These are phyloP conservation scores for Stephania japonica DNA, from an alignment of 164 flowering plant species.

Conservation along the genomic window DNA sequence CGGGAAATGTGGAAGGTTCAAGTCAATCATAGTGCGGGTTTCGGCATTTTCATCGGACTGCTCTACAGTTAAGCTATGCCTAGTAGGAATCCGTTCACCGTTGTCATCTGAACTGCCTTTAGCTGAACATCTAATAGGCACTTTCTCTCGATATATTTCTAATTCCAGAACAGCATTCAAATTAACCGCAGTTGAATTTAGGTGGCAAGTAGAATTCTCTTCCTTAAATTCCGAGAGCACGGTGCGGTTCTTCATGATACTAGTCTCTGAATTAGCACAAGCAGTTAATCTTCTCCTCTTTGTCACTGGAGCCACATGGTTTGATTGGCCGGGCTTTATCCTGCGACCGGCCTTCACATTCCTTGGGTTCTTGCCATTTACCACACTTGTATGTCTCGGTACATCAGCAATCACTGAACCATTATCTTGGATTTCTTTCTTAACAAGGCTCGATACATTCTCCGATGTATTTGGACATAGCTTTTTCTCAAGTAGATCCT, in stretches of 20 bases:
- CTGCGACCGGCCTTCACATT: slow-evolving; percentile 27
- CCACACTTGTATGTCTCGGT: not conserved
- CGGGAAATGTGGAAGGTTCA: slow-evolving; percentile 41
- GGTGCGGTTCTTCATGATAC: slow-evolving; percentile 9
- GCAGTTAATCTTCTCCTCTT: slow-evolving; percentile 39
- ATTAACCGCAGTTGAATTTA: slow-evolving; percentile 16
- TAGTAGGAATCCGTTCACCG: slow-evolving; percentile 15
- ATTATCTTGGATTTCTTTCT: slow-evolving; percentile 6
- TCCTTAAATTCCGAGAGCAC: slow-evolving; percentile 16
- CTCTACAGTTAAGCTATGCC: slow-evolving; percentile 9
- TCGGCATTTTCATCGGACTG: slow-evolving; percentile 22
- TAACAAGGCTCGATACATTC: slow-evolving; percentile 7
- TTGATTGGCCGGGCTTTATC: slow-evolving; percentile 23
- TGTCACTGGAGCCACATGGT: slow-evolving; percentile 24
- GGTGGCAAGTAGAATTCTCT: slow-evolving; percentile 12
- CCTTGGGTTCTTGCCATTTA: slow-evolving; percentile 18
- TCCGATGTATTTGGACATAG: slow-evolving; percentile 1
- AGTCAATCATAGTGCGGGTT: slow-evolving; percentile 34
- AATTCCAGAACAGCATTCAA: slow-evolving; percentile 12
- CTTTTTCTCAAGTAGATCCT: slow-evolving; percentile 1
- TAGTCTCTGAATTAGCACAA: slow-evolving; percentile 26
- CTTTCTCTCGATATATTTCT: slow-evolving; percentile 21
- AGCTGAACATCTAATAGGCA: slow-evolving; percentile 17
- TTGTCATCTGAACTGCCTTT: slow-evolving; percentile 25
- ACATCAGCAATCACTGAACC: slow-evolving; percentile 8